Evolutionary conservation across 306 rosid species (phyloP).

Genomic region (Glycine soja): DNA sequence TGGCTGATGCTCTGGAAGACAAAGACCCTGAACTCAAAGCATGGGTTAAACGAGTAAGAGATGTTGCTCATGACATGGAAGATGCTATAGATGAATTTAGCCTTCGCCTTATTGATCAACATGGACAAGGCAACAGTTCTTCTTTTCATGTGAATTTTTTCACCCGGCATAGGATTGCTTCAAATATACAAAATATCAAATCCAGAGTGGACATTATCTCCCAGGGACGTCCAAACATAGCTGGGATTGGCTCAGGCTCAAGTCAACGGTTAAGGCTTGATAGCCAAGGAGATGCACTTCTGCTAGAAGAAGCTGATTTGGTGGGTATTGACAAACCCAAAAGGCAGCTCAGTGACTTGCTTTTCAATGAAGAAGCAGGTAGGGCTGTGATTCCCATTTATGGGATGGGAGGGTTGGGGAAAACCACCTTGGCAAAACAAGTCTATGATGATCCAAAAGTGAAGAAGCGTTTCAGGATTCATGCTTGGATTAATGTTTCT

Average conservation of each 20-base stretch:
- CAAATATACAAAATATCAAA: slow-evolving; percentile 49
- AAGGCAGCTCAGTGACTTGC: slow-evolving; percentile 50
- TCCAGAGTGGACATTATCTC: slow-evolving; percentile 46
- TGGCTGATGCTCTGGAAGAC: slow-evolving; percentile 54
- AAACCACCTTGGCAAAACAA: slow-evolving; percentile 65
- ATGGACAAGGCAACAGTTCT: not conserved
- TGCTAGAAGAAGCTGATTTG: slow-evolving; percentile 67
- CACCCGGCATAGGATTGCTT: slow-evolving; percentile 46
- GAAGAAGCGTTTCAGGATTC: slow-evolving; percentile 55
- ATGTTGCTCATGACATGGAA: slow-evolving; percentile 59
- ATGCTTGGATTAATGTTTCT: slow-evolving; percentile 62
- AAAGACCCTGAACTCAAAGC: slow-evolving; percentile 54
- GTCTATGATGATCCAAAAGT: slow-evolving; percentile 60
- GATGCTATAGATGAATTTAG: slow-evolving; percentile 61
- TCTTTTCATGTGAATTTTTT: not conserved
- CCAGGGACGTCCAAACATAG: slow-evolving; percentile 40
- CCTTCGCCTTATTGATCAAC: slow-evolving; percentile 45
- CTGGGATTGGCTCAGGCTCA: slow-evolving; percentile 29
- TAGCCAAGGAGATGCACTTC: slow-evolving; percentile 67
- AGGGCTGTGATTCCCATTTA: slow-evolving; percentile 54
- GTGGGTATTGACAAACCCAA: slow-evolving; percentile 70
- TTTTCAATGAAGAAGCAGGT: slow-evolving; percentile 52
- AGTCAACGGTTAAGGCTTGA: slow-evolving; percentile 45
- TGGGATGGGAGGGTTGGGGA: slow-evolving; percentile 73
- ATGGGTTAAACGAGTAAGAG: slow-evolving; percentile 59